phyloP scores from a whole-genome alignment of 169 alveolate species.

The Plasmodium knowlesi region DNA sequence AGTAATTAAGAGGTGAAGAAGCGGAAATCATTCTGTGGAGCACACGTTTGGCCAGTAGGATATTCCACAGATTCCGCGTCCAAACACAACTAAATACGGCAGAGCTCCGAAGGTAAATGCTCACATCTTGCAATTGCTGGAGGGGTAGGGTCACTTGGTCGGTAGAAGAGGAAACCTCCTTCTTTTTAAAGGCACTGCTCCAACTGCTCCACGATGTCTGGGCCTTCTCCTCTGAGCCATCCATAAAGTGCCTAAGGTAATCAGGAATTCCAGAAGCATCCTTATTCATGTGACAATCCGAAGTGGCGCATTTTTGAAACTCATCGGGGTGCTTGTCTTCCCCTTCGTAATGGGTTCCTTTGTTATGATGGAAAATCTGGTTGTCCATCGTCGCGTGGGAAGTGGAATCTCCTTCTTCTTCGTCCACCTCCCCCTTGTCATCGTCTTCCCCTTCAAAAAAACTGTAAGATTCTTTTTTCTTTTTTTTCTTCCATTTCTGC shows the following conservation, averaged over 20 bases:
- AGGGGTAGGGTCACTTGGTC: constrained; percentile 39
- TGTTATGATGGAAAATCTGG: neutral
- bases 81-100: neutral
- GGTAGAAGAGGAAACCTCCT: neutral
- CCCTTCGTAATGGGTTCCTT: neutral
- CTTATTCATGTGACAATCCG: neutral
- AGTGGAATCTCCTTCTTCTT: neutral
- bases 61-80: neutral
- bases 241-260: neutral
- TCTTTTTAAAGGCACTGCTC: neutral
- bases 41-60: neutral
- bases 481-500: neutral
- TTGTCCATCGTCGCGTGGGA: neutral
- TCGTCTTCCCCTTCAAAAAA: constrained; percentile 27
- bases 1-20: neutral
- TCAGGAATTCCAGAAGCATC: neutral
- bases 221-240: neutral
- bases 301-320: neutral
- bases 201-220: neutral
- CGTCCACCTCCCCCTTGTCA: neutral
- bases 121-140: constrained; percentile 58
- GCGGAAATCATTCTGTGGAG: neutral
- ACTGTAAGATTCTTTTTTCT: constrained; percentile 13
- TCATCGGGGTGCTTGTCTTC: neutral
- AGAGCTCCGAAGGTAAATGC: neutral